Conservation (phyloP, 2,329 filamentous ascomycete species). For the Zalaria sp. region DNA sequence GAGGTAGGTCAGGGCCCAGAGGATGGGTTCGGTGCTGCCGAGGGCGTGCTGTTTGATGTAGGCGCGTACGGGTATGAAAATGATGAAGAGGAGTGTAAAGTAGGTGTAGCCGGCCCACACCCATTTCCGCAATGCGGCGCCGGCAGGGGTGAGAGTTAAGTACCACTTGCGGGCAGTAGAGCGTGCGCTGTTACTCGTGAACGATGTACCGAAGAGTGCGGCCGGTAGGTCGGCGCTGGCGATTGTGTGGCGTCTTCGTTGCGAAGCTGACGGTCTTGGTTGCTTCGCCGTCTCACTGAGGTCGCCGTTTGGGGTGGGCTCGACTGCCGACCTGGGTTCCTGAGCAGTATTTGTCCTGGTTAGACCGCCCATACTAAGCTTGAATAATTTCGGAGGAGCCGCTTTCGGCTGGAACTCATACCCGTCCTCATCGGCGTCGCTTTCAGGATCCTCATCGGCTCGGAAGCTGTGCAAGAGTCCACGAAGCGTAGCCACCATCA, state of each 20-base stretch:
- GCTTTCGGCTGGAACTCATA: conserved; percentile 10
- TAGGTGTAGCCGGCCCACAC: conserved; percentile 73
- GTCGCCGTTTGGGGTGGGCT: not conserved
- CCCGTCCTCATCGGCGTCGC: conserved; percentile 34
- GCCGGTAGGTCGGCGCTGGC: conserved; percentile 2
- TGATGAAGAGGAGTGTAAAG: conserved; percentile 45
- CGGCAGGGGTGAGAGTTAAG: conserved; percentile 62
- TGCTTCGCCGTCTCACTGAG: not conserved
- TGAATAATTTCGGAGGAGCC: not conserved
- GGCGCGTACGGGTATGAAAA: conserved; percentile 56
- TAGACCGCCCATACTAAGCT: not conserved
- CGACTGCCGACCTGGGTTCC: conserved; percentile 2
- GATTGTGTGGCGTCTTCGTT: conserved; percentile 4
- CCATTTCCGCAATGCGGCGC: conserved; percentile 69
- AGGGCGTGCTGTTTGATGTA: conserved; percentile 58
- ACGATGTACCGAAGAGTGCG: not conserved
- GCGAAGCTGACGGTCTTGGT: not conserved
- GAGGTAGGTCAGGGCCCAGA: conserved; percentile 84
- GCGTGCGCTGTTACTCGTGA: not conserved
- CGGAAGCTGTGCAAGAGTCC: not conserved
- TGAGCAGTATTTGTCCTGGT: not conserved
- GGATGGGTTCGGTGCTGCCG: conserved; percentile 62
- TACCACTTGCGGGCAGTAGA: conserved; percentile 37
- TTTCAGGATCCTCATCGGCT: conserved; percentile 17
- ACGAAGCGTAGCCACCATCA: not conserved